phyloP scores from a whole-genome alignment of 106 monocot genomes.

The Acorus calamus region DNA sequence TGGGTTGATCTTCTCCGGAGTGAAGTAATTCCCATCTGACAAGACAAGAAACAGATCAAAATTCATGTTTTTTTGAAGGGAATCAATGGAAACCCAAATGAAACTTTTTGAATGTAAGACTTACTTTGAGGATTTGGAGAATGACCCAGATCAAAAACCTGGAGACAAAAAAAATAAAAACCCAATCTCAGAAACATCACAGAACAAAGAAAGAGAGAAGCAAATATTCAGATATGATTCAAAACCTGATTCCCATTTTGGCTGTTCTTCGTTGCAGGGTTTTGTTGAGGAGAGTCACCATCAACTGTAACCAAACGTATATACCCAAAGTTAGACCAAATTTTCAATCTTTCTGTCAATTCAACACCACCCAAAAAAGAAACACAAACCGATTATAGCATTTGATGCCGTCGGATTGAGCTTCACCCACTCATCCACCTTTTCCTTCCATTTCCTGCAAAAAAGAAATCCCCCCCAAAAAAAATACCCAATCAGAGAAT shows the following conservation, averaged over 20 bases:
- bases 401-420: slow-evolving; percentile 19
- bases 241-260: slow-evolving; percentile 35
- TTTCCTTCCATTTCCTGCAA: slow-evolving; percentile 63
- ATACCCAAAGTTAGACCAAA: no score
- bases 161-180: background rate
- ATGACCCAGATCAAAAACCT: slow-evolving; percentile 36
- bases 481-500: slow-evolving; percentile 9
- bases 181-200: background rate
- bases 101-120: background rate
- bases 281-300: slow-evolving; percentile 34
- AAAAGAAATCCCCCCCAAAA: no score
- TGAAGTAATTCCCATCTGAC: no score
- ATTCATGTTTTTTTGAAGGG: no score
- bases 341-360: background rate
- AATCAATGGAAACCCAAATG: no score
- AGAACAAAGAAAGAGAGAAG: background rate
- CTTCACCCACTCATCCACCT: slow-evolving; percentile 55
- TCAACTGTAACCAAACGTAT: slow-evolving; percentile 28
- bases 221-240: background rate
- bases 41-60: background rate
- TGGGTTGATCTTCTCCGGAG: no score
- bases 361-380: slow-evolving; percentile 2
- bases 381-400: slow-evolving; percentile 20
- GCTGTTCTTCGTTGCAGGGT: slow-evolving; percentile 12
- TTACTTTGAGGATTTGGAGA: slow-evolving; percentile 36